Evolutionary conservation across 208 protist species (phyloP).

Genomic region (Histomonas meleagridis): DNA sequence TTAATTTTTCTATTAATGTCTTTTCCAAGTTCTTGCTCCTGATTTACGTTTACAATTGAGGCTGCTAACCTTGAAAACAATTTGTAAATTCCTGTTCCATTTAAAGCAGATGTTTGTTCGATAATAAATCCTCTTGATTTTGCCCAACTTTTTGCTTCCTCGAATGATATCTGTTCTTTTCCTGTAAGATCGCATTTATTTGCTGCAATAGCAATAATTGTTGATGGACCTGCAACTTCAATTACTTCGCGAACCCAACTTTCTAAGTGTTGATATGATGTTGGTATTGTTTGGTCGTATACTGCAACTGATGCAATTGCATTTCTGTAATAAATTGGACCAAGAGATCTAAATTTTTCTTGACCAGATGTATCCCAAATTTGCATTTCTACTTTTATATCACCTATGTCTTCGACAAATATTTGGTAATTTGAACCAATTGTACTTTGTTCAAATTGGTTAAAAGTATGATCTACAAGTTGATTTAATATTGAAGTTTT

Average conservation of each 20-base stretch:
- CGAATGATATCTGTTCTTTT: background rate
- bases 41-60: too few species aligned
- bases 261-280: background rate
- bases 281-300: background rate
- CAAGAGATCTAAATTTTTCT: background rate
- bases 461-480: background rate
- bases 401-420: background rate
- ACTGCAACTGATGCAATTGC: background rate
- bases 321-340: background rate
- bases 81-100: background rate
- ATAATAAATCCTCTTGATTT: background rate
- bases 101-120: background rate
- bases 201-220: background rate
- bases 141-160: background rate
- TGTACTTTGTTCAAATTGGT: background rate
- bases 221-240: background rate
- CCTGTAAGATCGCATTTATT: slow-evolving; percentile 17
- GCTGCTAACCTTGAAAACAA: background rate
- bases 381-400: background rate
- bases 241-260: background rate
- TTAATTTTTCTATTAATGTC: too few species aligned
- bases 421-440: background rate
- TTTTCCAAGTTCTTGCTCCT: too few species aligned
- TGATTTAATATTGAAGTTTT: background rate
- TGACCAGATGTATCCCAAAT: slow-evolving; percentile 24